A percentile compares a stretch with the other conserved stretches of the same genome.
These are phyloP conservation scores for Phytopythium delawarense DNA, from an alignment of 352 stramenopile species.

Conservation along the genomic window DNA sequence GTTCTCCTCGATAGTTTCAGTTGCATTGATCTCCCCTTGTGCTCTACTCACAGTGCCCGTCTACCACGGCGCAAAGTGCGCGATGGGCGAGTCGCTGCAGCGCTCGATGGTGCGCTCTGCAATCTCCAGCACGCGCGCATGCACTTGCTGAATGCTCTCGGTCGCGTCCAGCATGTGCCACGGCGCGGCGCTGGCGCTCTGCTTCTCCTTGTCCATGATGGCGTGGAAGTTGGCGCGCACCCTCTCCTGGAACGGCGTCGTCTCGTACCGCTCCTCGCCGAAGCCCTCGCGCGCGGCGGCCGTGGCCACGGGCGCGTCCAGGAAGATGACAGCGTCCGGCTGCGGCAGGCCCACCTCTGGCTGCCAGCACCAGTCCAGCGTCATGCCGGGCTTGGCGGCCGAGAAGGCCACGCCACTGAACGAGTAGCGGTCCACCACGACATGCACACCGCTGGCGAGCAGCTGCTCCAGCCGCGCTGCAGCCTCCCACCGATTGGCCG, in stretches of 20 bases:
- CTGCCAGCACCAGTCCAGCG: conserved; percentile 97
- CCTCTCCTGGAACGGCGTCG: conserved; percentile 78
- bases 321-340: conserved; percentile 97
- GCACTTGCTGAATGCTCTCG: conserved; percentile 70
- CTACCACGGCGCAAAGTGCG: conserved; percentile 37
- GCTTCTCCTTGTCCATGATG: conserved; percentile 33
- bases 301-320: conserved; percentile 93
- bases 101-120: conserved; percentile 40
- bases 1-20: not conserved
- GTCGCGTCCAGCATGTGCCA: conserved; percentile 84
- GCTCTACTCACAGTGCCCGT: not conserved
- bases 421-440: conserved; percentile 97
- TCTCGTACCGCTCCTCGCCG: conserved; percentile 92
- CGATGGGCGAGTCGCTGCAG: conserved; percentile 22
- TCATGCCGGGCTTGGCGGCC: conserved; percentile 92
- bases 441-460: conserved; percentile 77
- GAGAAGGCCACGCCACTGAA: conserved; percentile 99
- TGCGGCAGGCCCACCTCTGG: conserved; percentile 96
- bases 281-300: conserved; percentile 90
- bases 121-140: conserved; percentile 55
- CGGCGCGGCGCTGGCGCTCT: conserved; percentile 18
- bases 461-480: conserved; percentile 63
- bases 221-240: conserved; percentile 81
- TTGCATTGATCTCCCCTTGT: not conserved
- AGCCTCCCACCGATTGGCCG: conserved; percentile 99